Conservation (phyloP, 1,284 basidiomycete species). For the Sphagnurus paluster region DNA sequence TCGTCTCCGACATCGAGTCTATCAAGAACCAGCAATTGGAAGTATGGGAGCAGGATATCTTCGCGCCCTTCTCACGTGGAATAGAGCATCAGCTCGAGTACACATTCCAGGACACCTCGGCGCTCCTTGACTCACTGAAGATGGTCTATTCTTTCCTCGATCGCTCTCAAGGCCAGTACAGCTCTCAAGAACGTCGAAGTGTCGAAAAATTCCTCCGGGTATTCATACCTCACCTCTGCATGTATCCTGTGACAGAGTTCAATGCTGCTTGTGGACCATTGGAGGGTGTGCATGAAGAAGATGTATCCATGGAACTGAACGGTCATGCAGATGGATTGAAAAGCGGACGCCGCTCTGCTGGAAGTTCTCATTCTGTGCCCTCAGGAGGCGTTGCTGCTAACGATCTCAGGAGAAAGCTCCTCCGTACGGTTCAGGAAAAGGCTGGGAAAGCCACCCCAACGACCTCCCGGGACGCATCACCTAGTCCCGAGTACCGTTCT, state of each 20-base stretch:
- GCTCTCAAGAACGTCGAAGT: constrained; percentile 74
- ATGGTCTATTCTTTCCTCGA: constrained; percentile 91
- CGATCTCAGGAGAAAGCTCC: constrained; percentile 77
- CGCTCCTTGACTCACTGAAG: constrained; percentile 88
- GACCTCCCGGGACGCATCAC: constrained; percentile 41
- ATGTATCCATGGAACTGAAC: constrained; percentile 40
- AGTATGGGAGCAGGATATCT: constrained; percentile 32
- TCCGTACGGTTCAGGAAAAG: constrained; percentile 69
- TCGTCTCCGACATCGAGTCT: constrained; percentile 87
- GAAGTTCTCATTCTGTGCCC: constrained; percentile 38
- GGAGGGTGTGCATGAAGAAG: constrained; percentile 53
- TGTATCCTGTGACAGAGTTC: constrained; percentile 76
- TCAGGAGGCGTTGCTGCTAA: constrained; percentile 56
- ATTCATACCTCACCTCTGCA: constrained; percentile 85
- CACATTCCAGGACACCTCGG: constrained; percentile 75
- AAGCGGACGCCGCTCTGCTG: constrained; percentile 45
- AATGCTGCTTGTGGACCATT: constrained; percentile 70
- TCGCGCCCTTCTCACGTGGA: constrained; percentile 41
- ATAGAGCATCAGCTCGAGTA: constrained; percentile 79
- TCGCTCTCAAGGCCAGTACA: constrained; percentile 76
- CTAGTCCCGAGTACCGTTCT: constrained; percentile 31
- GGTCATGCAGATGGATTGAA: constrained; percentile 44
- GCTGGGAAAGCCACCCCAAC: constrained; percentile 34
- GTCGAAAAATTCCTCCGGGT: constrained; percentile 86
- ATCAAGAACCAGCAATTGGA: constrained; percentile 69